phyloP scores from a whole-genome alignment of 2,329 filamentous ascomycete species.

The Clarireedia homoeocarpa region DNA sequence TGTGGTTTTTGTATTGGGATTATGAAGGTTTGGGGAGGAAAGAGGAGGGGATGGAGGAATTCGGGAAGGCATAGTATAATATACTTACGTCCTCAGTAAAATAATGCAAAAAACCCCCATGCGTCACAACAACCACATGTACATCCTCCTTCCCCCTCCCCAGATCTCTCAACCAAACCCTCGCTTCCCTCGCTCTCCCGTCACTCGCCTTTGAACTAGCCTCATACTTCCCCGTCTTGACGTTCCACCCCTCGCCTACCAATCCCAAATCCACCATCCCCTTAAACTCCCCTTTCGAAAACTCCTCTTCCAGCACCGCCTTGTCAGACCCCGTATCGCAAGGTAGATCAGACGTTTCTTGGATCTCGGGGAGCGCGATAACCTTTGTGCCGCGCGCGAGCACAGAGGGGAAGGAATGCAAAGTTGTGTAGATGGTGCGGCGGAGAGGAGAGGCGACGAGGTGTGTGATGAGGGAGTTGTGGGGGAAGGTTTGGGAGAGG shows the following conservation, averaged over 20 bases:
- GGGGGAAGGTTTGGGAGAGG: conserved; percentile 55
- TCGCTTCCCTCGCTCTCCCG: conserved; percentile 48
- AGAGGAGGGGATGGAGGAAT: not conserved
- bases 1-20: not conserved
- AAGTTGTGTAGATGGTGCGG: conserved; percentile 72
- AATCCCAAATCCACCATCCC: not conserved
- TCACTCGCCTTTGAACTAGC: conserved; percentile 25
- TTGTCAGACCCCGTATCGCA: conserved; percentile 66
- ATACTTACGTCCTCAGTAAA: conserved; percentile 65
- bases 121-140: conserved; percentile 69
- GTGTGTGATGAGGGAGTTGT: conserved; percentile 57
- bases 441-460: conserved; percentile 73
- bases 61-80: too few species aligned
- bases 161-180: conserved; percentile 48
- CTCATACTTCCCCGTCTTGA: conserved; percentile 24
- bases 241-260: conserved; percentile 1
- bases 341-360: conserved; percentile 67
- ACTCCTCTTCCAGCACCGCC: conserved; percentile 49
- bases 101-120: conserved; percentile 79
- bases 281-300: conserved; percentile 33
- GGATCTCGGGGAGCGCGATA: conserved; percentile 63
- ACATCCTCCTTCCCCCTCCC: conserved; percentile 36
- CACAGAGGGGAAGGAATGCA: conserved; percentile 56
- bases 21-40: not conserved
- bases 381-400: conserved; percentile 38